These are phyloP conservation scores for Hyphopichia fennica DNA, from an alignment of 1,139 yeast species.

Conservation along the genomic window DNA sequence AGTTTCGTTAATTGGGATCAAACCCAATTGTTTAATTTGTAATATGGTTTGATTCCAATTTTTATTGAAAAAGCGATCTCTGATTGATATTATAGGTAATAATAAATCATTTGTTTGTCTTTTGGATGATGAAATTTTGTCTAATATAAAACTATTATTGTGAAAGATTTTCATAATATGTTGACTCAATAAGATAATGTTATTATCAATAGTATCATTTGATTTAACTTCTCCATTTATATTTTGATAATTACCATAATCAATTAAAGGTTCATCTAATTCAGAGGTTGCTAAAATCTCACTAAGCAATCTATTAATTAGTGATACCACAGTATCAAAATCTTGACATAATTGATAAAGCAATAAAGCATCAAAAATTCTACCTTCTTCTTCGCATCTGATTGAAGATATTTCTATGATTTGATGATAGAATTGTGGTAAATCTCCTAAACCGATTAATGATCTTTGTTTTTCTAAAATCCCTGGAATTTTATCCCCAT, in stretches of 20 bases:
- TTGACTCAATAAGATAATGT: slow-evolving; percentile 56
- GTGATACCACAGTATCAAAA: slow-evolving; percentile 76
- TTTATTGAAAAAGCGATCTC: slow-evolving; percentile 57
- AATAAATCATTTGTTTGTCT: slow-evolving; percentile 66
- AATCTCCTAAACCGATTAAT: slow-evolving; percentile 59
- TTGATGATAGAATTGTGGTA: slow-evolving; percentile 48
- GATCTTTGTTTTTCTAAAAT: slow-evolving; percentile 76
- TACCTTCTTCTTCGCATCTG: slow-evolving; percentile 89
- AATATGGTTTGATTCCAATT: slow-evolving; percentile 65
- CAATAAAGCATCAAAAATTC: slow-evolving; percentile 80
- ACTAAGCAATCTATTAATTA: slow-evolving; percentile 76
- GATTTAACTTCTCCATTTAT: slow-evolving; percentile 18
- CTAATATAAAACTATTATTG: slow-evolving; percentile 49
- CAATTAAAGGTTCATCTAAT: slow-evolving; percentile 59
- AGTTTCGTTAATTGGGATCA: slow-evolving; percentile 60
- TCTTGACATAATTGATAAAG: slow-evolving; percentile 89
- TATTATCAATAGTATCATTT: slow-evolving; percentile 41
- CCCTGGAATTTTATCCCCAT: slow-evolving; percentile 82
- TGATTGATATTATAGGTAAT: slow-evolving; percentile 65
- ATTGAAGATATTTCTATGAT: slow-evolving; percentile 85
- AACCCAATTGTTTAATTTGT: slow-evolving; percentile 56
- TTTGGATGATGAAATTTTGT: slow-evolving; percentile 43
- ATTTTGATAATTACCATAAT: slow-evolving; percentile 35
- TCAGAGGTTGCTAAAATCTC: slow-evolving; percentile 77
- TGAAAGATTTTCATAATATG: slow-evolving; percentile 55